These are phyloP conservation scores for Cornus kousa DNA, from an alignment of 148 eudicot species.

Conservation along the genomic window DNA sequence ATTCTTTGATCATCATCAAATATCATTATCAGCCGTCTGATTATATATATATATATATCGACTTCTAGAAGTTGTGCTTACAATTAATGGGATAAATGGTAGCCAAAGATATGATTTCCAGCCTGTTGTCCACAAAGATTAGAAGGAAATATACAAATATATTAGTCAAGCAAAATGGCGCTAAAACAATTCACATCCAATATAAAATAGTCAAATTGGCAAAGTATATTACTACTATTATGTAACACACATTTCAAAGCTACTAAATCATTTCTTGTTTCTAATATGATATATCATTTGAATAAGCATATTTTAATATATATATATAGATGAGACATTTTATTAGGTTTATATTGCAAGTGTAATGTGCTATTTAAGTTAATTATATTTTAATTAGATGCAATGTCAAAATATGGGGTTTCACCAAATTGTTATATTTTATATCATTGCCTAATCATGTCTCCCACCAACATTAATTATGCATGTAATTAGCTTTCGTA, in stretches of 20 bases:
- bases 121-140: conserved; percentile 30
- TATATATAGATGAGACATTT: neutral
- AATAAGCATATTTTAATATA: no score
- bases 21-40: neutral
- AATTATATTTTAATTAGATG: neutral
- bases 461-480: no score
- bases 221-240: neutral
- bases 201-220: neutral
- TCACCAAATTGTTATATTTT: neutral
- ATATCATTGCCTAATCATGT: neutral
- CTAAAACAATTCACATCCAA: neutral
- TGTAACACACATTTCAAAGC: neutral
- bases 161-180: neutral
- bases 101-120: conserved; percentile 47
- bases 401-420: neutral
- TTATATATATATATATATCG: no score
- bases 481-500: neutral
- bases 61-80: conserved; percentile 17
- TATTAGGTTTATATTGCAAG: neutral
- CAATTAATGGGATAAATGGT: conserved; percentile 50
- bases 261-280: no score
- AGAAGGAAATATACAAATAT: neutral
- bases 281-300: neutral
- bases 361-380: neutral
- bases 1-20: no score